Evolutionary conservation across 2,329 filamentous ascomycete genomes (phyloP).

Genomic region (Paraphaeosphaeria sporulosa): DNA sequence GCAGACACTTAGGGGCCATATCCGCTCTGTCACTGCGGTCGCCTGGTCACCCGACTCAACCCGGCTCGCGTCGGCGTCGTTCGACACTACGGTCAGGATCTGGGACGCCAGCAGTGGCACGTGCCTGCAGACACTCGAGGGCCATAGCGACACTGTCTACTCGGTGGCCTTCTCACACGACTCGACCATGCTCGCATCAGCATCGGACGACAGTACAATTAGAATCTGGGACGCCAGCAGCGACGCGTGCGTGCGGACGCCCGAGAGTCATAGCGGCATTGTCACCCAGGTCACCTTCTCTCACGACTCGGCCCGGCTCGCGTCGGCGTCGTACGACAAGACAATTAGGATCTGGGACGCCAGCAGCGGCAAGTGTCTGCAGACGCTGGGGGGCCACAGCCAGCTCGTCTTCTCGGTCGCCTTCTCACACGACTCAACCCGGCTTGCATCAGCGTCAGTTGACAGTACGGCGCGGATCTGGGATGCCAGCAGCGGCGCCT

Average conservation of each 20-base stretch:
- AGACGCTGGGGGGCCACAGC: too few relatives aligned
- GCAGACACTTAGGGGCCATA: background rate
- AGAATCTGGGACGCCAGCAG: background rate
- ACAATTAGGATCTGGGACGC: too few relatives aligned
- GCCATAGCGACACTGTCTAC: background rate
- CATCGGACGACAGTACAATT: background rate
- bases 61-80: background rate
- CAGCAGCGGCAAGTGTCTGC: too few relatives aligned
- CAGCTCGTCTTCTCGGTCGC: background rate
- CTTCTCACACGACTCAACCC: background rate
- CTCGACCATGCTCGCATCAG: background rate
- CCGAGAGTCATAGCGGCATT: background rate
- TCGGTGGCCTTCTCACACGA: too few relatives aligned
- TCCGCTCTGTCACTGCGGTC: background rate
- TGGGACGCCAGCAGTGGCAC: background rate
- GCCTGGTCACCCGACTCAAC: background rate
- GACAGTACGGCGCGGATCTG: background rate
- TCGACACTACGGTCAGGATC: background rate
- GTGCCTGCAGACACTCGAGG: background rate
- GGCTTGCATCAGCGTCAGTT: background rate
- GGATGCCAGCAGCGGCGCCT: background rate
- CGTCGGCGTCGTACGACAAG: too few relatives aligned
- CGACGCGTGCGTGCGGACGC: background rate
- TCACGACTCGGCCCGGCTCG: too few relatives aligned
- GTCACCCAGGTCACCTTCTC: too few relatives aligned